Conservation (phyloP, 2,329 filamentous ascomycete genomes). For the Rhynchosporium secalis region DNA sequence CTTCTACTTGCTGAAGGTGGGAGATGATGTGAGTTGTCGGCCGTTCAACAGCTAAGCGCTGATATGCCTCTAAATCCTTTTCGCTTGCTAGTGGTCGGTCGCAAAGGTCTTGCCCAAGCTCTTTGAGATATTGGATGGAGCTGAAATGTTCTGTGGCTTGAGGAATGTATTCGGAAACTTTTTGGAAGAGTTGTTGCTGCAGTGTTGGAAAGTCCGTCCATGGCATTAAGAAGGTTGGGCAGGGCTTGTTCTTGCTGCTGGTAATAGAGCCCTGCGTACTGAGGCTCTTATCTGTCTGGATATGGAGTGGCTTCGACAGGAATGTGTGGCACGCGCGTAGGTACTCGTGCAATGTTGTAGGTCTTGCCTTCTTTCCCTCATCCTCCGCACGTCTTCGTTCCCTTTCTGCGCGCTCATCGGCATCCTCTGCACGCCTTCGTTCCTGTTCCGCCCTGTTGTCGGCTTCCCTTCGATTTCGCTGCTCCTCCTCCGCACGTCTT, state of each 20-base stretch:
- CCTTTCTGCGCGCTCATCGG: background rate
- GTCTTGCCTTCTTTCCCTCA: conserved; percentile 22
- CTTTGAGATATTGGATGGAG: conserved; percentile 32
- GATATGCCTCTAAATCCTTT: conserved; percentile 37
- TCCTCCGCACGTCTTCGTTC: conserved; percentile 22
- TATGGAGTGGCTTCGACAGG: conserved; percentile 30
- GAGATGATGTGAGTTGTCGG: conserved; percentile 37
- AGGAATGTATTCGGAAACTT: conserved; percentile 26
- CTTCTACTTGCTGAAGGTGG: conserved; percentile 35
- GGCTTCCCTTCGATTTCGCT: conserved; percentile 13
- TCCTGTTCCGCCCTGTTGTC: conserved; percentile 17
- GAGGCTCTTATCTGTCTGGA: conserved; percentile 33
- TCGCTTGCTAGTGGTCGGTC: conserved; percentile 36
- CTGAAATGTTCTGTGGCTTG: conserved; percentile 27
- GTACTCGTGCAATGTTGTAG: conserved; percentile 30
- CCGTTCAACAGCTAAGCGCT: conserved; percentile 37
- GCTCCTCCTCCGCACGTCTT: conserved; percentile 25
- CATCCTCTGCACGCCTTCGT: conserved; percentile 15
- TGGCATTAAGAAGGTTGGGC: conserved; percentile 29
- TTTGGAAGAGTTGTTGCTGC: conserved; percentile 28
- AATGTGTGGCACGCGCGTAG: conserved; percentile 27
- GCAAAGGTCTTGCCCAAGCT: conserved; percentile 27
- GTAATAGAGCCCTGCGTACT: conserved; percentile 32
- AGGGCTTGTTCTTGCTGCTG: conserved; percentile 30
- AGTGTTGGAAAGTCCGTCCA: conserved; percentile 28